Conservation (phyloP, 805 yeast genomes). For the Starmerella riodocensis region DNA sequence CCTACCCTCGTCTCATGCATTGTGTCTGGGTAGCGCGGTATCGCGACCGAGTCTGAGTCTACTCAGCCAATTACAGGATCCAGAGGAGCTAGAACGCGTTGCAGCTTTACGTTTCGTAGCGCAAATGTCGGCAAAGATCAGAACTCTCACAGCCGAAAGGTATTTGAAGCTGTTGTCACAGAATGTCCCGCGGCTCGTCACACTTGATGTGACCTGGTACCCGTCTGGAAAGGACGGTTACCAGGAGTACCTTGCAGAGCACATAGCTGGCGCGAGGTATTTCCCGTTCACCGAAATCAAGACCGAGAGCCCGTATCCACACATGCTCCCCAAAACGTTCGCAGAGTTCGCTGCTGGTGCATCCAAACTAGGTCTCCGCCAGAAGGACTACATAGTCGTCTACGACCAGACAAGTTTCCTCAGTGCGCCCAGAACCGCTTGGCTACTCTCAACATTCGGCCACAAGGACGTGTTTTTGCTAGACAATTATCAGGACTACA, state of each 20-base stretch:
- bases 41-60: too few species aligned
- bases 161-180: constrained; percentile 11
- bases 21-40: too few species aligned
- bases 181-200: constrained; percentile 28
- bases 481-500: constrained; percentile 52
- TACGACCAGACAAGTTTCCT: constrained; percentile 80
- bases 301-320: constrained; percentile 63
- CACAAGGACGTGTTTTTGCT: constrained; percentile 57
- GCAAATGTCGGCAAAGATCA: constrained; percentile 13
- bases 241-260: constrained; percentile 40
- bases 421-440: constrained; percentile 80
- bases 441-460: constrained; percentile 75
- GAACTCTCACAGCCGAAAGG: constrained; percentile 14
- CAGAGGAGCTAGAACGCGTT: too few species aligned
- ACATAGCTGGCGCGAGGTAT: constrained; percentile 55
- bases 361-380: constrained; percentile 24
- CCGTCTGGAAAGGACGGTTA: constrained; percentile 51
- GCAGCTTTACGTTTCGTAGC: too few species aligned
- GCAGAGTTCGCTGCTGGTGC: constrained; percentile 40
- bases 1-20: too few species aligned
- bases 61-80: too few species aligned
- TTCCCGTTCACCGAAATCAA: constrained; percentile 66
- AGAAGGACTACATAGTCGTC: constrained; percentile 51
- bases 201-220: constrained; percentile 87
- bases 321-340: constrained; percentile 62